Evolutionary conservation across 345 rosid species (phyloP), one percentile per base, ranked within the genome.

Genomic region (Lagerstroemia speciosa): DNA sequence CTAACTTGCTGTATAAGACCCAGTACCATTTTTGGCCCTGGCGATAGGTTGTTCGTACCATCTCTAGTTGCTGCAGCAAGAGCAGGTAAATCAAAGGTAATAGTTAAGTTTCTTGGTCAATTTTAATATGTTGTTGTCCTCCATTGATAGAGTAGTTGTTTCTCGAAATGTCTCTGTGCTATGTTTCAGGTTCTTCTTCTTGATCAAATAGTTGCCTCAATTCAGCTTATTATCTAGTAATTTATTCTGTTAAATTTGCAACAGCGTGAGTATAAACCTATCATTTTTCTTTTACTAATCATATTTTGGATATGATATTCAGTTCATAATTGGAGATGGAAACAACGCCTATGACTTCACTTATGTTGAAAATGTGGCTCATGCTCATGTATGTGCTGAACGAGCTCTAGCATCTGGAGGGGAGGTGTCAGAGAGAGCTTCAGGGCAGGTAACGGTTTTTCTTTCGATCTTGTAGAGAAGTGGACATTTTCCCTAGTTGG

Each of bases 251-350:
- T 53, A 8, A n/a, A n/a, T 1, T 8, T 53, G 4, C 30, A 14
- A 27, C 62, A 27, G 11, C 5, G 11, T 29, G 62, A 40, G 32
- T 14, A n/a, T n/a, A 27, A 37, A 38, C 12, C 48, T 9, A 32
- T 33, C 29, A 37, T 27, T 37, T 38, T 10, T 65, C 16, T 34
- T 15, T 33, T 36, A 48, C 5, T 48, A 11, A 24, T 65, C 27
- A 6, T 40, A 14, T 38, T 40, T 37, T 38, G 31, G 26, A 17
- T 37, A 62, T 58, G 0, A n/a, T 58, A 38, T 65, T 40, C 84
- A 93, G 98, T 91, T 89, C 84, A 87, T 93, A 60, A 86, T 93
- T 66, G 98, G 98, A 66, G 89, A 93, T 37, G 98, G 98, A 65
- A 86, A 81, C 69, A 93, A 93, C 52, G 32, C 83, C 40, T 86